Base-by-base conservation (phyloP, 2,329 filamentous ascomycete species). In the Neonectria neomacrospora region DNA sequence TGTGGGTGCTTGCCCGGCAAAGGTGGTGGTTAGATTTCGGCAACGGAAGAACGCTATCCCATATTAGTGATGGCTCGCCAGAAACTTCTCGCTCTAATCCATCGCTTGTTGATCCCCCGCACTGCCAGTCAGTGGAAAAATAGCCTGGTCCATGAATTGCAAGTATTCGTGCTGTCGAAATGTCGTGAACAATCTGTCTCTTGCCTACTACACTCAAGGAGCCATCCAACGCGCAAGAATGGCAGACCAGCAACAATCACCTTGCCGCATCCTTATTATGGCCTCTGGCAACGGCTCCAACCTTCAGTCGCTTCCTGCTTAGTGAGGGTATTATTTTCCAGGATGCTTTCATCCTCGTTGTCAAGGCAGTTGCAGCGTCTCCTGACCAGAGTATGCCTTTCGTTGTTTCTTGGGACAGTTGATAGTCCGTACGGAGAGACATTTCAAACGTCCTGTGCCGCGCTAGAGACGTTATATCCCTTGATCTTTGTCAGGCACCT, bases 201-300 rank as follows among this genome's bases (percentile, higher is more conserved):
- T 16, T 39, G 32, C 47, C 10, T 20, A 37, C 11, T 12, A 16
- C 18, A 26, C 23, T 26, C 23, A 34, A 32, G 14, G 12, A 16
- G 12, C 14, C 32, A 34, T 34, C 32, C 14, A 34, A 34, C 14
- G 12, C 32, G 37, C 37, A 39, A 39, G 7, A n/a, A 39, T 39
- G 37, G 37, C 37, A n/a, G 37, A 39, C 37, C 37, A 39, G n/a
- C 42, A 58, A 32, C 47, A 34, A 32, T 44, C 52, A 20, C 42
- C 61, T 39, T 83, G 80, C 71, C 86, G 85, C 60, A 83, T 92
- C 70, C 84, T 89, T 55, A 87, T 92, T 70, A 86, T 93, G 74
- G 90, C 90, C 77, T 91, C 88, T 53, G 90, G 92, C 77, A 89
- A 86, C 68, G 92, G 92, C 71, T 89, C 90, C 41, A 95, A 95